Conservation (phyloP, 2,329 filamentous ascomycete genomes). For the Zymoseptoria ardabiliae region DNA sequence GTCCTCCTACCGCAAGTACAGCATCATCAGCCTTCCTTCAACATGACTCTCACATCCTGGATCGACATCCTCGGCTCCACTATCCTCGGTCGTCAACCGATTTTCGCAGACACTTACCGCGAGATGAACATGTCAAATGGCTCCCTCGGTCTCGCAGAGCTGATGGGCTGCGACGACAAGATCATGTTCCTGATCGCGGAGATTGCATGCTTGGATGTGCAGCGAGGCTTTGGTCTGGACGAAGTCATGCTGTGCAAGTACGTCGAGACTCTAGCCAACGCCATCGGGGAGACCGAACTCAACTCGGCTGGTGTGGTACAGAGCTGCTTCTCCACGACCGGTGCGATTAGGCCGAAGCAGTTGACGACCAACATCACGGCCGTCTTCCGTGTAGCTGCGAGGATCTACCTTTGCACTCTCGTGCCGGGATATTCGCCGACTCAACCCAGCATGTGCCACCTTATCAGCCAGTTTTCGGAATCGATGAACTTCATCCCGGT, state of each 20-base stretch:
- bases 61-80: constrained; percentile 95
- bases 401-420: constrained; percentile 93
- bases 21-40: constrained; percentile 67
- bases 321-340: constrained; percentile 53
- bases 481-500: constrained; percentile 76
- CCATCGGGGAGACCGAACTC: constrained; percentile 74
- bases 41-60: constrained; percentile 91
- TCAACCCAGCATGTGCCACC: constrained; percentile 64
- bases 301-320: constrained; percentile 36
- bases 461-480: constrained; percentile 70
- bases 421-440: constrained; percentile 78
- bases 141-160: constrained; percentile 70
- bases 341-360: constrained; percentile 72
- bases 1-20: constrained; percentile 43
- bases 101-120: constrained; percentile 90
- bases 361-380: constrained; percentile 82
- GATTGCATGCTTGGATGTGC: constrained; percentile 87
- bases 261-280: constrained; percentile 77
- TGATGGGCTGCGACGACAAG: constrained; percentile 95
- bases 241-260: constrained; percentile 82
- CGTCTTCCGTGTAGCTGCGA: constrained; percentile 83
- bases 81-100: constrained; percentile 78
- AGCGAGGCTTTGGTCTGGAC: constrained; percentile 76
- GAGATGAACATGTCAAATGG: constrained; percentile 70
- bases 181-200: constrained; percentile 98